These are phyloP conservation scores for Ogataea pilisensis DNA, from an alignment of 805 yeast genomes.

Conservation along the genomic window DNA sequence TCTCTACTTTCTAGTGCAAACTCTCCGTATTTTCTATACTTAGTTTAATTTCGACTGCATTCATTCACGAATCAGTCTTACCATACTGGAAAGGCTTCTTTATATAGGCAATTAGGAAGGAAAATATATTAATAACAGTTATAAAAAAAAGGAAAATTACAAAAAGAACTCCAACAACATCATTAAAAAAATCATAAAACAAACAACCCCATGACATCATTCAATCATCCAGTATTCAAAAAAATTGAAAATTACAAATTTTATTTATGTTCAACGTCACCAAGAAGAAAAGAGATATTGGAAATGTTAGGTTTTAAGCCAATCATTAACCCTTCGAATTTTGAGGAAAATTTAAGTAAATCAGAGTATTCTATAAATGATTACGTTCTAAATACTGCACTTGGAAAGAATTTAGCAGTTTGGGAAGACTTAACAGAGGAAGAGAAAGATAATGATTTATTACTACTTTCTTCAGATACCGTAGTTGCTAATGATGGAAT, in stretches of 20 bases:
- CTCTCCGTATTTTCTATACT: too few relatives aligned
- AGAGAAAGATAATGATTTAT: slow-evolving; percentile 13
- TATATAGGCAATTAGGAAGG: too few relatives aligned
- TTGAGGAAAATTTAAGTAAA: slow-evolving; percentile 74
- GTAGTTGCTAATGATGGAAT: slow-evolving; percentile 53
- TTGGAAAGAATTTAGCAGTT: slow-evolving; percentile 63
- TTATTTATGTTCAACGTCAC: slow-evolving; percentile 80
- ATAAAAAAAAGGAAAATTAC: too few relatives aligned
- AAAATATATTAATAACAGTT: too few relatives aligned
- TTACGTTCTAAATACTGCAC: slow-evolving; percentile 72
- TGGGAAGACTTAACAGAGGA: slow-evolving; percentile 34
- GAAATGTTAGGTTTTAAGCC: slow-evolving; percentile 49
- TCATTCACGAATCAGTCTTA: too few relatives aligned
- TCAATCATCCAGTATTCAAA: slow-evolving; percentile 32
- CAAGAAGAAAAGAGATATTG: slow-evolving; percentile 73
- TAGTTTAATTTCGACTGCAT: too few relatives aligned
- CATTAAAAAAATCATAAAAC: too few relatives aligned
- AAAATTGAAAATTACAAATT: slow-evolving; percentile 30
- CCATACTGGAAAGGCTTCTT: too few relatives aligned
- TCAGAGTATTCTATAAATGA: slow-evolving; percentile 40
- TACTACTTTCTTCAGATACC: slow-evolving; percentile 75
- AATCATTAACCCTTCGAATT: slow-evolving; percentile 56
- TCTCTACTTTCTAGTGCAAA: too few relatives aligned
- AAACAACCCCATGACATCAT: slow-evolving; percentile 17
- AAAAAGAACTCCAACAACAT: too few relatives aligned